Conservation (phyloP, 345 rosid species). For the Xanthoceras sorbifolium region DNA sequence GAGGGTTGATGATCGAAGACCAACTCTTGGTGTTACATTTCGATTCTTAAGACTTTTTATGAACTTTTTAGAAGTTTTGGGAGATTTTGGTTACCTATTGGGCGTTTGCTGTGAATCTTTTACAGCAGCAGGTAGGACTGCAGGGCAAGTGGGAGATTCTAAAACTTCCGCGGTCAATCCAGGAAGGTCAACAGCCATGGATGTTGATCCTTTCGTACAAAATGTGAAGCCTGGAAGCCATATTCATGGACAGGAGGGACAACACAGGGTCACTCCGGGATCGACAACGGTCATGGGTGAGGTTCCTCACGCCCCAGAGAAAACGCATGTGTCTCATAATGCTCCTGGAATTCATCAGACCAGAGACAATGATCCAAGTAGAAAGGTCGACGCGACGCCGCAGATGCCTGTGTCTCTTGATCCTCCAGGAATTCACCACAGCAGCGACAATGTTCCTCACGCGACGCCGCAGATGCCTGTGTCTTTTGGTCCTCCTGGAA, state of each 20-base stretch:
- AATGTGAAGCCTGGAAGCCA: conserved; percentile 16
- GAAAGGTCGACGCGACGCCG: background rate
- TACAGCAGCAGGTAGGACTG: conserved; percentile 21
- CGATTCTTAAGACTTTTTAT: background rate
- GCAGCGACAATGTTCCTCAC: background rate
- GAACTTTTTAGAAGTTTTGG: background rate
- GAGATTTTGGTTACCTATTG: background rate
- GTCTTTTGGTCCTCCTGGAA: background rate
- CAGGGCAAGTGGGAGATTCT: conserved; percentile 29
- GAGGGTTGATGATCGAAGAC: too few relatives aligned
- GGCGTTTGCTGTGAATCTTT: background rate
- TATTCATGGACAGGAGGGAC: background rate
- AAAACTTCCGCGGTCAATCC: conserved; percentile 23
- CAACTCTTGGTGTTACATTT: background rate
- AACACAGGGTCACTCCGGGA: conserved; percentile 22
- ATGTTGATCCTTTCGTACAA: conserved; percentile 30
- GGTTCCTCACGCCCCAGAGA: conserved; percentile 30
- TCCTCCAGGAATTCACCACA: background rate
- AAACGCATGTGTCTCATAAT: conserved; percentile 32
- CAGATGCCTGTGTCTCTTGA: too few relatives aligned
- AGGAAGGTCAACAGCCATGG: conserved; percentile 28
- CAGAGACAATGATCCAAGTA: conserved; percentile 26
- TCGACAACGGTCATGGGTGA: conserved; percentile 22
- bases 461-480: background rate
- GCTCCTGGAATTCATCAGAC: conserved; percentile 25